Evolutionary conservation across 192 early-diverging fungal genomes (phyloP), one percentile per base, ranked within the genome.

Genomic region (Powellomyces hirtus): DNA sequence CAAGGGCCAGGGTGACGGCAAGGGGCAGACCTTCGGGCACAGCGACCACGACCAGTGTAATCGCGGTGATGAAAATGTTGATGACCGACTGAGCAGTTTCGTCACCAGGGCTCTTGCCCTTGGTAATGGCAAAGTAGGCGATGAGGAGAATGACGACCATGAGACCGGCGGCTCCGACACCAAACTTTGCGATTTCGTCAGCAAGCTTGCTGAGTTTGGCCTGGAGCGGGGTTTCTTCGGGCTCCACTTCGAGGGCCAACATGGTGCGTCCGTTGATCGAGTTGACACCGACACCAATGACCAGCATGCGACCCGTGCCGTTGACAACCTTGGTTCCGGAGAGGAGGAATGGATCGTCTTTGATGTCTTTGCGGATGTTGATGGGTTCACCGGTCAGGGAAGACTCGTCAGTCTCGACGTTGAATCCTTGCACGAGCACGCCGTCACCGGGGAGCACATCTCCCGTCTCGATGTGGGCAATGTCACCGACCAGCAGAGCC

Each of bases 11-110:
- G 1, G 96, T 98, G 30, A 99, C 97, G 13, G 97, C 97, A 42
- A 99, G 77, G 7, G 97, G 97, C 26, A 99, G 86, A 30, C 97
- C 97, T 75, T 99, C 97, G 38, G 97, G 97, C 0, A 99, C 92
- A 27, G 97, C 97, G 8, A 99, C 96, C 18, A 99, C 97, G 14
- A 99, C 83, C 4, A 99, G 79, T 30, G 97, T 97, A 29, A 99
- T 87, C 18, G 93, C 90, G 3, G 92, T 86, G 74, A 98, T 96
- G 38, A 98, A 55, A 52, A 99, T 90, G 66, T 68, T 64, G 56
- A 80, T 51, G 49, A 80, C 31, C 34, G 56, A 61, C 8, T 62
- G 27, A 10, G 67, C 38, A 60, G 49, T 59, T 26, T 69, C 40
- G 37, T 34, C 44, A 29, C 57, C 56, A 36, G 34, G 18, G 36